Evolutionary conservation across 352 stramenopile species (phyloP), one percentile per base, ranked within the genome.

Genomic region (Phytophthora pseudosyringae): DNA sequence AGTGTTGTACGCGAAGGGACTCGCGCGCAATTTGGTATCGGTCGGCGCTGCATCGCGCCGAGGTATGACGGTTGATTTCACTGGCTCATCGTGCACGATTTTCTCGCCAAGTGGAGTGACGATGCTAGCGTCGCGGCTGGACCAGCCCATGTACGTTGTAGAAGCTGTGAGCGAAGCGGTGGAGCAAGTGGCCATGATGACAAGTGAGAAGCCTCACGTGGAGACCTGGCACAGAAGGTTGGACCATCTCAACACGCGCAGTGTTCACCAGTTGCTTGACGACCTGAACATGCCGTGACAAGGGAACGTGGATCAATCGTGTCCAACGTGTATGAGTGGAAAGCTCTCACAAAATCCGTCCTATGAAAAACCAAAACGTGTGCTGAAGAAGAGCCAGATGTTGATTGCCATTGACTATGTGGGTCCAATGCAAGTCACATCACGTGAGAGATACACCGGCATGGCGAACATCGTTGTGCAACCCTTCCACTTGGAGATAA

Each of bases 381-480:
- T 16, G 25, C 55, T 64, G 21, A 54, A 50, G n/a, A 35, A 50
- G 35, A 56, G 56, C 10, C 55, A 64, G 6, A 5, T 64, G 15
- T 15, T 55, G 12, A n/a, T 64, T 29, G 36, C 55, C 4, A 64
- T 64, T 45, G 18, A 60, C 31, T 60, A 60, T 26, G 52, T 52
- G 1, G 52, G 52, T 13, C 52, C 52, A 28, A 60, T 60, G 40
- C 39, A 60, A 25, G 18, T 26, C 16, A 44, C 28, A n/a, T 1
- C 52, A 8, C 52, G 52, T 4, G 29, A 52, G 36, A 32, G 41
- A 4, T 45, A 31, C 31, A 60, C 52, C n/a, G 41, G 31, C 3
- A 11, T 60, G 52, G 3, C 15, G n/a, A 60, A 60, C 43, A 52
- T 51, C 18, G 52, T 45, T 1, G 12, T 52, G 2, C 40, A 38